Evolutionary conservation across 1,139 yeast genomes (phyloP), one percentile per base, ranked within the genome.

Genomic region (Magnusiomyces sp.): DNA sequence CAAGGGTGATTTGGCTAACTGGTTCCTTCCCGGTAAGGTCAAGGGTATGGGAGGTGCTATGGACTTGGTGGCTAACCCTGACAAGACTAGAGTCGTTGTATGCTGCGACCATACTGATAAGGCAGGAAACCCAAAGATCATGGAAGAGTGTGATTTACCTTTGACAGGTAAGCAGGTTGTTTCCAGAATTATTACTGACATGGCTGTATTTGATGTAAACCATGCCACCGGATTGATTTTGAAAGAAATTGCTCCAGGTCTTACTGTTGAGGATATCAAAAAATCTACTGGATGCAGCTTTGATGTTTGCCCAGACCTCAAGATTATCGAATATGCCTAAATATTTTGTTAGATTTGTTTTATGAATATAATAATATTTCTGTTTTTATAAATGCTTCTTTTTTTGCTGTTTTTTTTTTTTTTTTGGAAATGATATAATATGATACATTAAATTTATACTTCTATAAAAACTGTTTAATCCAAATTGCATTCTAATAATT

Each of bases 21-120:
- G 76, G 75, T 72, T 71, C 48, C 60, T 72, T 20, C 76, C 76
- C 5, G 75, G 76, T 4, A 62, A 68, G 51, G 71, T 72, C 43
- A 72, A 71, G 59, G 76, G 76, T 19, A 72, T 72, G 76, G 76
- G 76, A 9, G 76, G 76, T 20, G 76, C 76, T 9, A 73, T 73
- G 76, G 76, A 73, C 58, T 63, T 72, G 39, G 76, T 72, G n/a
- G 70, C 74, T 43, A 72, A 72, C 54, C 75, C 76, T 2, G 62
- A 60, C 32, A 58, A 65, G 33, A 72, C 76, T 2, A 62, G 65
- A 50, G 74, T 72, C 29, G 72, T 73, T 40, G 74, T 70, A 2
- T 64, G 70, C 44, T 71, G 69, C 71, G 76, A 73, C 56, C 76
- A 72, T 54, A 64, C 62, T 42, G 76, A 72, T 55, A 69, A 65